phyloP scores from a whole-genome alignment of 1,139 yeast species.

The Yamadazyma kanchanaburiensis region DNA sequence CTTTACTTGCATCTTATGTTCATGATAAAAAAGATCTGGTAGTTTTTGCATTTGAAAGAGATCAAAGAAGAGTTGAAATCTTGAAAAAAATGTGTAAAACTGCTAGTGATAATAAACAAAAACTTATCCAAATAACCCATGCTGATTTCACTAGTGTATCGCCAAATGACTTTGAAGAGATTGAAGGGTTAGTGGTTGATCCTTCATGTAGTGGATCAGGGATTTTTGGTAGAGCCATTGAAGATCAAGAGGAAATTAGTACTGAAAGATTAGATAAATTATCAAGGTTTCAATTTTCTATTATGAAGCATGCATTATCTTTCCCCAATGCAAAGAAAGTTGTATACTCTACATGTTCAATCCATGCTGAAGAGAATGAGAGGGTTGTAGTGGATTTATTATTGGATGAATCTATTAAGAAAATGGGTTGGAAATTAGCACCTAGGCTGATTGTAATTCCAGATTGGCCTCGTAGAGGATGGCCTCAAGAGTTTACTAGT shows the following conservation, averaged over 20 bases:
- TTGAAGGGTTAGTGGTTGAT: slow-evolving; percentile 84
- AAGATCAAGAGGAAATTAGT: slow-evolving; percentile 50
- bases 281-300: slow-evolving; percentile 78
- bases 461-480: slow-evolving; percentile 82
- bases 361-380: slow-evolving; percentile 92
- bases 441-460: slow-evolving; percentile 66
- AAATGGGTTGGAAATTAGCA: slow-evolving; percentile 75
- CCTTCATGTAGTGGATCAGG: slow-evolving; percentile 99
- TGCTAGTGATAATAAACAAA: slow-evolving; percentile 60
- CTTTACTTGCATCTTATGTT: slow-evolving; percentile 75
- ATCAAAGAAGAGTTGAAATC: slow-evolving; percentile 66
- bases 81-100: slow-evolving; percentile 72
- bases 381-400: slow-evolving; percentile 79
- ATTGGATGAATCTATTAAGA: slow-evolving; percentile 55
- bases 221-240: slow-evolving; percentile 78
- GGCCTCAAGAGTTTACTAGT: slow-evolving; percentile 58
- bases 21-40: slow-evolving; percentile 18
- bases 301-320: slow-evolving; percentile 81
- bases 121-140: slow-evolving; percentile 64
- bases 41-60: slow-evolving; percentile 86
- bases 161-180: slow-evolving; percentile 59
- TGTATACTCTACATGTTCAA: slow-evolving; percentile 95
- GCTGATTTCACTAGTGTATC: slow-evolving; percentile 77
- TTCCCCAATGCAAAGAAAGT: slow-evolving; percentile 75
- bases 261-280: slow-evolving; percentile 64